Evolutionary conservation across 2,329 filamentous ascomycete species (phyloP).

Genomic region (Emergomyces orientalis): DNA sequence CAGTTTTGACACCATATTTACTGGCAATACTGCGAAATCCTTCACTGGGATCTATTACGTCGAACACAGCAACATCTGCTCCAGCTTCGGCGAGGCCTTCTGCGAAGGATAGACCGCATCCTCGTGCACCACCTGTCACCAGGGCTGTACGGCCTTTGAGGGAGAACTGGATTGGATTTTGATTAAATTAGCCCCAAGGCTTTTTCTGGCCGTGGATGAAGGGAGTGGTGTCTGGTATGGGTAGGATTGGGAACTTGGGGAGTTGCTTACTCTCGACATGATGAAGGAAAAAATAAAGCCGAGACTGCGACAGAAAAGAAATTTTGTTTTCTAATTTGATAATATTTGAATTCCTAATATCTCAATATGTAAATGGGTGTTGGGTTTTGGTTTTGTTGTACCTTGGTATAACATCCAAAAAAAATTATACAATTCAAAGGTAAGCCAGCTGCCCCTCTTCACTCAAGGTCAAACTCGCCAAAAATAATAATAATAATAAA

Average conservation of each 20-base stretch:
- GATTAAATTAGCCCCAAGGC: not conserved
- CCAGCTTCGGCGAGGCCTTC: slow-evolving; percentile 39
- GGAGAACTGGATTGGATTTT: slow-evolving; percentile 21
- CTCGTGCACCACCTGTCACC: slow-evolving; percentile 39
- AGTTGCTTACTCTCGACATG: slow-evolving; percentile 21
- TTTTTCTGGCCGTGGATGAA: not conserved
- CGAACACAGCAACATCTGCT: slow-evolving; percentile 36
- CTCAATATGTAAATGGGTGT: no score
- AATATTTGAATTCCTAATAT: no score
- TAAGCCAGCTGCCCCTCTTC: no score
- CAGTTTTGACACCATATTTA: slow-evolving; percentile 5
- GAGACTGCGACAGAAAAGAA: not conserved
- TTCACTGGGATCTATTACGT: slow-evolving; percentile 19
- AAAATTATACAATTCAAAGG: no score
- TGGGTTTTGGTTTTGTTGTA: no score
- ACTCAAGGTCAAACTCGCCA: no score
- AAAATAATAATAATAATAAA: no score
- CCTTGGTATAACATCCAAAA: no score
- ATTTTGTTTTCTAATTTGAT: no score
- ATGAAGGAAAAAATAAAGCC: not conserved
- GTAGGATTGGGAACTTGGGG: not conserved
- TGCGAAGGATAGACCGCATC: slow-evolving; percentile 40
- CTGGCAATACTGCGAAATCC: not conserved
- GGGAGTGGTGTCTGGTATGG: not conserved
- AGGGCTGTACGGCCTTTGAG: slow-evolving; percentile 34